Conservation (phyloP, 495 filamentous ascomycete species). For the Copromyces sp. region DNA sequence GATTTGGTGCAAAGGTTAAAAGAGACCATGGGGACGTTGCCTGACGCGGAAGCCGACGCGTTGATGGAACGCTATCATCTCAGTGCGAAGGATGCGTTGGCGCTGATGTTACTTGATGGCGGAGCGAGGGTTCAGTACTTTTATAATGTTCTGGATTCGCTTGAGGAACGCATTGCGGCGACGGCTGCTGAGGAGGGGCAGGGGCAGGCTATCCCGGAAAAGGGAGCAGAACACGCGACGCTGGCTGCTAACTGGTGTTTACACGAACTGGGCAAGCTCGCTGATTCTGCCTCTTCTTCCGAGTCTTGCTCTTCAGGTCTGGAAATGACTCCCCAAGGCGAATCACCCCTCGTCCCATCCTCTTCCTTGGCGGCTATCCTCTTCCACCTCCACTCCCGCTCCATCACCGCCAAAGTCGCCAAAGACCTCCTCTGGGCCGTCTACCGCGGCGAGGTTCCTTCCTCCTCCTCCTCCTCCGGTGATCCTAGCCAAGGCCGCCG, state of each 20-base stretch:
- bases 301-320: conserved; percentile 7
- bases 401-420: conserved; percentile 66
- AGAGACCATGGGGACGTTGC: conserved; percentile 50
- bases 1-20: conserved; percentile 49
- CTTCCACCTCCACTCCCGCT: conserved; percentile 46
- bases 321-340: conserved; percentile 29
- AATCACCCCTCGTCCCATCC: conserved; percentile 42
- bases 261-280: conserved; percentile 77
- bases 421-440: conserved; percentile 60
- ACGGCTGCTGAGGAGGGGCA: conserved; percentile 27
- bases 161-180: conserved; percentile 20
- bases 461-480: no score
- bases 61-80: conserved; percentile 53
- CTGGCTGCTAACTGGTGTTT: conserved; percentile 64
- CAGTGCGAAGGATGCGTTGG: conserved; percentile 76
- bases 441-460: conserved; percentile 32
- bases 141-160: conserved; percentile 54
- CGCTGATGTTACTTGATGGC: conserved; percentile 66
- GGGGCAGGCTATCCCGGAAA: conserved; percentile 5
- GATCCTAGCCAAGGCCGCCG: conserved; percentile 5
- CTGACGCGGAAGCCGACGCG: conserved; percentile 55
- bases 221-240: conserved; percentile 10
- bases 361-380: conserved; percentile 58
- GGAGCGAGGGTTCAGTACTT: conserved; percentile 78
- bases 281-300: conserved; percentile 17